These are phyloP conservation scores for Neoboletus magnificus DNA, from an alignment of 768 basidiomycete species.

Conservation along the genomic window DNA sequence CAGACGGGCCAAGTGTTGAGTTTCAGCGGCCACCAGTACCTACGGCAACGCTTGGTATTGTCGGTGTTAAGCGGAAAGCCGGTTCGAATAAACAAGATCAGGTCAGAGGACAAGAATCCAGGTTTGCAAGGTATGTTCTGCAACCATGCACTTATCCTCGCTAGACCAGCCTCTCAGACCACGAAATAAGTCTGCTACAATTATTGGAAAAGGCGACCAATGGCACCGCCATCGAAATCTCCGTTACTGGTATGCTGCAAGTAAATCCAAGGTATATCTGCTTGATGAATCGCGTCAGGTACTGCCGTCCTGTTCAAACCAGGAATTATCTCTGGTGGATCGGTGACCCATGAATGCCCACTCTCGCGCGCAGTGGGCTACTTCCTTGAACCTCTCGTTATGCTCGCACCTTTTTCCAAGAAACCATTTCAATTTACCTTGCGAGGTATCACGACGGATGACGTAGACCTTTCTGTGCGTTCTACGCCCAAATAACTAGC, in stretches of 20 bases:
- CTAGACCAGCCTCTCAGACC: constrained; percentile 51
- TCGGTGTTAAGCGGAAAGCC: constrained; percentile 85
- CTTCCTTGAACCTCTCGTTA: constrained; percentile 86
- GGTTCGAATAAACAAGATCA: constrained; percentile 82
- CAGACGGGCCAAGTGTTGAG: constrained; percentile 43
- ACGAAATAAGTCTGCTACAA: constrained; percentile 86
- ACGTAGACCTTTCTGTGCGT: constrained; percentile 84
- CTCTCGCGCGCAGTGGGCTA: constrained; percentile 88
- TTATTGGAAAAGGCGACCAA: constrained; percentile 90
- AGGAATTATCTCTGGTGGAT: constrained; percentile 84
- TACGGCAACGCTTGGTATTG: constrained; percentile 84
- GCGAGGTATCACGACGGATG: constrained; percentile 89
- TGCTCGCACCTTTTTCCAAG: constrained; percentile 92
- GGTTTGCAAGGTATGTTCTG: constrained; percentile 73
- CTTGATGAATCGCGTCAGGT: constrained; percentile 45
- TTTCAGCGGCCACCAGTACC: constrained; percentile 77
- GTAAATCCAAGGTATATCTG: neutral
- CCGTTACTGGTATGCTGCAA: constrained; percentile 72
- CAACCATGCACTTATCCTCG: neutral
- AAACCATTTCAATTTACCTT: constrained; percentile 77
- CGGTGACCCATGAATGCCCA: constrained; percentile 82
- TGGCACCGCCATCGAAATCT: constrained; percentile 93
- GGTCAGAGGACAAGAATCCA: constrained; percentile 90
- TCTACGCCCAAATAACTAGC: constrained; percentile 8
- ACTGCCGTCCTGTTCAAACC: constrained; percentile 91